These are phyloP conservation scores for Monosporascus cannonballus DNA, from an alignment of 2,329 filamentous ascomycete genomes.

Conservation along the genomic window DNA sequence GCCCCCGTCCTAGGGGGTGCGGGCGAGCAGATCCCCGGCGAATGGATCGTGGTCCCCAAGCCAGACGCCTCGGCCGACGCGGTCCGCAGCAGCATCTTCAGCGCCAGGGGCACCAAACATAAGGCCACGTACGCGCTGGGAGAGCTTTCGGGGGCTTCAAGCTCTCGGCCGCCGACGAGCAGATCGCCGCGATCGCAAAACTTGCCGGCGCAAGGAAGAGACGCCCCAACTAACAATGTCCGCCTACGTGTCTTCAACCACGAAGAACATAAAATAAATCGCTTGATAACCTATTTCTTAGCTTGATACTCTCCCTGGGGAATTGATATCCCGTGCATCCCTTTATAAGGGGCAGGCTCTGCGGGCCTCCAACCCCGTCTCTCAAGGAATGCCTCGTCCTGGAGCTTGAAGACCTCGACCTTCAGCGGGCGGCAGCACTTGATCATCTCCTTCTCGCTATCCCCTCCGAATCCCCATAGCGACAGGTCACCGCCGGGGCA, in stretches of 20 bases:
- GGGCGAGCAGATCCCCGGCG: constrained; percentile 16
- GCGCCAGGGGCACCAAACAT: constrained; percentile 12
- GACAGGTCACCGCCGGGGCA: constrained; percentile 79
- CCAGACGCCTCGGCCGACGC: constrained; percentile 10
- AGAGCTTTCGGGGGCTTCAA: constrained; percentile 20
- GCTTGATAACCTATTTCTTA: background rate
- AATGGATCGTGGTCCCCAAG: constrained; percentile 24
- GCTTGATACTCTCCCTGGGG: constrained; percentile 21
- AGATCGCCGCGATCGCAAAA: constrained; percentile 13
- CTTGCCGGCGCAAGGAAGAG: constrained; percentile 14
- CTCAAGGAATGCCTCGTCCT: constrained; percentile 44
- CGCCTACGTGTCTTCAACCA: no score
- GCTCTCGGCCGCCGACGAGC: constrained; percentile 16
- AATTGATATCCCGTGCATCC: constrained; percentile 56
- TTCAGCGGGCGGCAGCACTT: constrained; percentile 67
- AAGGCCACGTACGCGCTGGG: constrained; percentile 16
- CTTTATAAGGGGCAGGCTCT: constrained; percentile 53
- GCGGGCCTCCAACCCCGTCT: constrained; percentile 57
- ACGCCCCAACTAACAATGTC: background rate
- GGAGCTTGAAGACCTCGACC: constrained; percentile 64
- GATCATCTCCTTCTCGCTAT: constrained; percentile 61
- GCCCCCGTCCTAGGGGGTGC: constrained; percentile 18
- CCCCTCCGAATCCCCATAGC: constrained; percentile 71
- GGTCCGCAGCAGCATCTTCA: constrained; percentile 4
- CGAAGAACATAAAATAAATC: no score